These are phyloP conservation scores for Endocarpon pusillum DNA, from an alignment of 495 filamentous ascomycete species.

Conservation along the genomic window DNA sequence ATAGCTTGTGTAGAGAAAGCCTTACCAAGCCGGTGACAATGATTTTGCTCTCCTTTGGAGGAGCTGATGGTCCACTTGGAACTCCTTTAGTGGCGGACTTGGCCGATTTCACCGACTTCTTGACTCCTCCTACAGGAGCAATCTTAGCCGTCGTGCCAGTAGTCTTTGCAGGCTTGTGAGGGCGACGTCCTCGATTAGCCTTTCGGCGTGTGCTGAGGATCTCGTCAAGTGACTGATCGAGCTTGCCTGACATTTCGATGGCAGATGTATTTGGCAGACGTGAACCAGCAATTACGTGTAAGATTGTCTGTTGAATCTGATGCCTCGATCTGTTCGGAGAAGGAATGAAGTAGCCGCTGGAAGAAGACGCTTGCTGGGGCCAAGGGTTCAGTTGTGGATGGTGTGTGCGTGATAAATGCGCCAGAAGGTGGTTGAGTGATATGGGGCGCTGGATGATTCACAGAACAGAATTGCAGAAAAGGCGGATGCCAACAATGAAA, in stretches of 20 bases:
- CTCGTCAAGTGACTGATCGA: conserved; percentile 89
- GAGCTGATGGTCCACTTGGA: conserved; percentile 41
- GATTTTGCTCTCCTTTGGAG: conserved; percentile 70
- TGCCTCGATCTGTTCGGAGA: too few relatives aligned
- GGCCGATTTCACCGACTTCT: conserved; percentile 50
- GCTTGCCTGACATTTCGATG: conserved; percentile 71
- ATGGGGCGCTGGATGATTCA: too few relatives aligned
- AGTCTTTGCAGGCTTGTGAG: conserved; percentile 31
- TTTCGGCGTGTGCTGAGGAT: conserved; percentile 66
- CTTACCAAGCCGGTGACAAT: conserved; percentile 94
- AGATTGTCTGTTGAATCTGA: too few relatives aligned
- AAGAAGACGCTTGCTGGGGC: too few relatives aligned
- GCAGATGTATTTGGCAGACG: too few relatives aligned
- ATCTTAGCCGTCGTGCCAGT: conserved; percentile 33
- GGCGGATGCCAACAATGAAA: too few relatives aligned
- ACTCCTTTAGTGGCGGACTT: conserved; percentile 45
- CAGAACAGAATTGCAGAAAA: too few relatives aligned
- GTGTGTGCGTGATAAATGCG: too few relatives aligned
- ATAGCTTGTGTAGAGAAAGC: conserved; percentile 6
- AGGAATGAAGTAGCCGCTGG: too few relatives aligned
- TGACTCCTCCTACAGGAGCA: conserved; percentile 69
- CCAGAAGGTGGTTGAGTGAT: too few relatives aligned
- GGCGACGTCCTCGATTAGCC: conserved; percentile 34
- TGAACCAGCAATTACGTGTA: too few relatives aligned
- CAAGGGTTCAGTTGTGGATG: too few relatives aligned